Evolutionary conservation across 495 filamentous ascomycete genomes (phyloP).

Genomic region (Neurospora sublineolata): DNA sequence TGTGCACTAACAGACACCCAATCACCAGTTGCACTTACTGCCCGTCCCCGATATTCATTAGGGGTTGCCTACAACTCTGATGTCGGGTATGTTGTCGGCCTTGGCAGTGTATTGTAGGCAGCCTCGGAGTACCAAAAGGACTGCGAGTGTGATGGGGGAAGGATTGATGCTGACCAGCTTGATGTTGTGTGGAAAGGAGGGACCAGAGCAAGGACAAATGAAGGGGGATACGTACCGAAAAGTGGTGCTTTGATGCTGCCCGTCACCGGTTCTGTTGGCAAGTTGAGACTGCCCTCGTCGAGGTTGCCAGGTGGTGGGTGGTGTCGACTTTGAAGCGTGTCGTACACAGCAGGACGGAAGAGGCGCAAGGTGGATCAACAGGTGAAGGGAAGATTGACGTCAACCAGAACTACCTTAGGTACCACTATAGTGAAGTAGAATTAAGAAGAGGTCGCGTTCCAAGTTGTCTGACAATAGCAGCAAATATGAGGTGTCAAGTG

Average conservation of each 20-base stretch:
- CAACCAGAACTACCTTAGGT: neutral
- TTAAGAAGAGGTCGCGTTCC: neutral
- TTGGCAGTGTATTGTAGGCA: neutral
- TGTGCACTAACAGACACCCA: neutral
- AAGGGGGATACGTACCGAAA: neutral
- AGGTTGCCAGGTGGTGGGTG: neutral
- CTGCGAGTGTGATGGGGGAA: neutral
- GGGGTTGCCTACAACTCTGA: neutral
- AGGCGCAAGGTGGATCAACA: neutral
- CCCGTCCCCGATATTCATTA: neutral
- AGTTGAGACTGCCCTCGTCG: neutral
- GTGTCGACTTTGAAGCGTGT: neutral
- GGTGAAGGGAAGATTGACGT: neutral
- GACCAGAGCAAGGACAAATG: neutral
- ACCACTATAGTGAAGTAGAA: neutral
- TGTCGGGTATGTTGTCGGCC: neutral
- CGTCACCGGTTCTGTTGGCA: neutral
- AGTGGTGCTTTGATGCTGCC: neutral
- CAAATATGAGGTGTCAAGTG: neutral
- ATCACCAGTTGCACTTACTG: neutral
- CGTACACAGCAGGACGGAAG: neutral
- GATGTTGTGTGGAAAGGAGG: neutral
- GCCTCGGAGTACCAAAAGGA: neutral
- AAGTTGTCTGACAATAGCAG: neutral
- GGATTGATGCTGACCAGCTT: neutral